phyloP scores from a whole-genome alignment of 345 rosid genomes.

The Citrus unshiu region DNA sequence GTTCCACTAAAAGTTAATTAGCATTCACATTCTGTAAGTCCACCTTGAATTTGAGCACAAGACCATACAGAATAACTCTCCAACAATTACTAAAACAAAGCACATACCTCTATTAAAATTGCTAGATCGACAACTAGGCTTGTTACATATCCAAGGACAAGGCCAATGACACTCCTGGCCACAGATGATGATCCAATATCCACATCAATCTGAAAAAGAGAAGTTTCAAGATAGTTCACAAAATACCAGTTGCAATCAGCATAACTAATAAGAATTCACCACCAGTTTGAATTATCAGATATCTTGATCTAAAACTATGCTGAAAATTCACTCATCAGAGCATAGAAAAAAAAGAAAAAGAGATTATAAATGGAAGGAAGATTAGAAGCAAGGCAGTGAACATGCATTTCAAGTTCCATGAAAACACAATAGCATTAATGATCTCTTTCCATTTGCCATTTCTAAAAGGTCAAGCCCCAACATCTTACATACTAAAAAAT shows the following conservation, averaged over 20 bases:
- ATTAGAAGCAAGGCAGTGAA: not conserved
- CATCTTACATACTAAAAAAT: not conserved
- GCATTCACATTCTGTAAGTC: not conserved
- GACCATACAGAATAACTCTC: not conserved
- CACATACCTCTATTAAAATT: conserved; percentile 82
- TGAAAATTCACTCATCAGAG: not conserved
- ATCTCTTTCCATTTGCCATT: not conserved
- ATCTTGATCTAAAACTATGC: not conserved
- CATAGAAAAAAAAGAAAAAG: not conserved
- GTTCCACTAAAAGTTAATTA: not conserved
- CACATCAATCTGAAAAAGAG: conserved; percentile 76
- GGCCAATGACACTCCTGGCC: conserved; percentile 88
- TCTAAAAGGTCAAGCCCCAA: not conserved
- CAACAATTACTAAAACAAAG: conserved; percentile 6
- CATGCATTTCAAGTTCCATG: not conserved
- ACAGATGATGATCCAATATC: conserved; percentile 99
- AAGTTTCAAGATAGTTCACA: not conserved
- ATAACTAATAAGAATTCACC: not conserved
- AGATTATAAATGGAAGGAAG: not conserved
- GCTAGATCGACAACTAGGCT: conserved; percentile 95
- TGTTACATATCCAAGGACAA: conserved; percentile 95
- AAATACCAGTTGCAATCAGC: conserved; percentile 1
- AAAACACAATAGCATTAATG: not conserved
- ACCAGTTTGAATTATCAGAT: not conserved
- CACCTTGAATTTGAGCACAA: not conserved